These are phyloP conservation scores for Didymella arachidicola DNA, from an alignment of 2,329 filamentous ascomycete species.

Conservation along the genomic window DNA sequence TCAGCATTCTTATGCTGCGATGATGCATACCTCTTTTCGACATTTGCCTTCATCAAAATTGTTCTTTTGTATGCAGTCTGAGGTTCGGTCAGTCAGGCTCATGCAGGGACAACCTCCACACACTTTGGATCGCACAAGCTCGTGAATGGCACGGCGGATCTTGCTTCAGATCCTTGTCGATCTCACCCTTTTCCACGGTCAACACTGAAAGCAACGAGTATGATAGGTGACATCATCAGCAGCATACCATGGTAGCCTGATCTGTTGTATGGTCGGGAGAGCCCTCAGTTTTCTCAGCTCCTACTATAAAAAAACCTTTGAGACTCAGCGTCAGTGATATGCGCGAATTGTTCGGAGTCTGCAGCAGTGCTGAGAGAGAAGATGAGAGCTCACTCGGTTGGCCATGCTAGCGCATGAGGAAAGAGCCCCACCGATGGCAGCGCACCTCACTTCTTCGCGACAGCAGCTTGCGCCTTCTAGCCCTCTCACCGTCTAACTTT, in stretches of 20 bases:
- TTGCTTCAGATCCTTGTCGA: conserved; percentile 74
- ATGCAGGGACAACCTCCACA: conserved; percentile 1
- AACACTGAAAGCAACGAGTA: not conserved
- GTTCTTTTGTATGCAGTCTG: conserved; percentile 85
- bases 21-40: conserved; percentile 59
- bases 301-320: not conserved
- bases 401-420: conserved; percentile 32
- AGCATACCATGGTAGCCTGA: conserved; percentile 35
- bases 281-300: not conserved
- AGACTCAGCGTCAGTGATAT: not conserved
- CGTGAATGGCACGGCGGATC: conserved; percentile 85
- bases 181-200: conserved; percentile 47
- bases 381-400: conserved; percentile 19
- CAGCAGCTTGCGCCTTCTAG: conserved; percentile 35
- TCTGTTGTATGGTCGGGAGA: not conserved
- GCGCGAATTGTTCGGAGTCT: not conserved
- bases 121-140: conserved; percentile 92
- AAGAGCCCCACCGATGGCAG: conserved; percentile 40
- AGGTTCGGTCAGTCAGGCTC: not conserved
- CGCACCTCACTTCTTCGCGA: conserved; percentile 29
- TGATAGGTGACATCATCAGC: conserved; percentile 37
- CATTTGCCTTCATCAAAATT: conserved; percentile 88
- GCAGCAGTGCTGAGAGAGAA: conserved; percentile 14
- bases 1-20: not conserved
- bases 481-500: conserved; percentile 30